Evolutionary conservation across 1,139 yeast genomes (phyloP).

Genomic region (Kodamaea fungicola): DNA sequence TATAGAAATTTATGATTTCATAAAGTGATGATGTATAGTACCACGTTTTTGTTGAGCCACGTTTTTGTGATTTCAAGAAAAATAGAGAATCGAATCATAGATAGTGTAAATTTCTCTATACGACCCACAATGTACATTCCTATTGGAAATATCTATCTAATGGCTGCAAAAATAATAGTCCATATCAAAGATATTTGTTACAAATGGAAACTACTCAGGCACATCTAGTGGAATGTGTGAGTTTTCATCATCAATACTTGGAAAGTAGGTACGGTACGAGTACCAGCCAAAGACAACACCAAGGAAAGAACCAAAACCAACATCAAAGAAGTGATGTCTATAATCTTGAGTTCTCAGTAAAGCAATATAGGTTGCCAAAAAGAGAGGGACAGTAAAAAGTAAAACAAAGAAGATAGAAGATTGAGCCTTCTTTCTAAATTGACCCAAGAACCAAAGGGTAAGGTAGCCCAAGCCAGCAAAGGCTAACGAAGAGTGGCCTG

Average conservation of each 20-base stretch:
- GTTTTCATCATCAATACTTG: slow-evolving; percentile 7
- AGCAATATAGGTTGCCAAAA: slow-evolving; percentile 45
- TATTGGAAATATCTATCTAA: background rate
- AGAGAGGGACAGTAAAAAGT: slow-evolving; percentile 21
- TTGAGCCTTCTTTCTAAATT: slow-evolving; percentile 8
- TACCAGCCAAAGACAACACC: slow-evolving; percentile 20
- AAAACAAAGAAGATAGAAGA: slow-evolving; percentile 7
- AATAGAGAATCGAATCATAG: too few species aligned
- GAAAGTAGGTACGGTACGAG: slow-evolving; percentile 15
- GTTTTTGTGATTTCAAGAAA: too few species aligned
- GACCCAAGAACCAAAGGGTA: slow-evolving; percentile 29
- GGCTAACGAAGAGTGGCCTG: slow-evolving; percentile 73
- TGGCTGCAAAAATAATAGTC: background rate
- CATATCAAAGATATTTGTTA: background rate
- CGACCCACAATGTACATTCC: background rate
- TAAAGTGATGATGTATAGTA: background rate
- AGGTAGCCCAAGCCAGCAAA: slow-evolving; percentile 66
- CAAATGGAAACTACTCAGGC: background rate
- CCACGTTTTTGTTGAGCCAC: background rate
- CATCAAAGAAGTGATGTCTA: slow-evolving; percentile 43
- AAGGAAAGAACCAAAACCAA: slow-evolving; percentile 33
- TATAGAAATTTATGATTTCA: slow-evolving; percentile 7
- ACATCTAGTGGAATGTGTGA: slow-evolving; percentile 11
- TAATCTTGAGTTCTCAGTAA: slow-evolving; percentile 42
- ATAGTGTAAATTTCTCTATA: background rate